phyloP scores from a whole-genome alignment of 2,329 filamentous ascomycete species.

The Cyanodermella asteris region DNA sequence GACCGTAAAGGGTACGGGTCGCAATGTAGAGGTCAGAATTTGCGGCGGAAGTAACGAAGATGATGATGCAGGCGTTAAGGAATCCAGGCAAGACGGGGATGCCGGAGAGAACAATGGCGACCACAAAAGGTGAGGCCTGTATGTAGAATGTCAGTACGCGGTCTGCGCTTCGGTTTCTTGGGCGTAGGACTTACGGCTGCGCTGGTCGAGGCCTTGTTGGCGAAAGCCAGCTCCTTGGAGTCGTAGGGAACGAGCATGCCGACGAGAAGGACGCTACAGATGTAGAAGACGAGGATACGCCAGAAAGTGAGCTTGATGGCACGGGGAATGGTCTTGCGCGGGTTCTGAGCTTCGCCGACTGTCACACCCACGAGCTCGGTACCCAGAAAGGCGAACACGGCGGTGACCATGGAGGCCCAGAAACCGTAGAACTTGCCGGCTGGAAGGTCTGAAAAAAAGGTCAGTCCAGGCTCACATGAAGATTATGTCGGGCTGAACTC shows the following conservation, averaged over 20 bases:
- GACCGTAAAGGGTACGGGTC: conserved; percentile 49
- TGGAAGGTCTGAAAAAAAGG: no score
- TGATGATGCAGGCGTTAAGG: conserved; percentile 45
- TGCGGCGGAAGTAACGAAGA: conserved; percentile 57
- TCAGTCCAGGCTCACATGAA: no score
- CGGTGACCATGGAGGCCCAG: conserved; percentile 53
- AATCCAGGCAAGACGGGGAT: conserved; percentile 38
- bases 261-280: conserved; percentile 48
- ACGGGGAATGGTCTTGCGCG: conserved; percentile 51
- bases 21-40: conserved; percentile 64
- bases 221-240: conserved; percentile 33
- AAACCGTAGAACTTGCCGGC: conserved; percentile 37
- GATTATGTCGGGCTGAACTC: no score
- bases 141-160: no score
- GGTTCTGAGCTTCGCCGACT: conserved; percentile 60
- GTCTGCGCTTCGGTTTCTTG: conserved; percentile 16
- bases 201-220: conserved; percentile 20
- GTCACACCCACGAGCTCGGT: conserved; percentile 60
- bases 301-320: conserved; percentile 66
- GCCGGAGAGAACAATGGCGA: conserved; percentile 42
- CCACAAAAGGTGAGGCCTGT: conserved; percentile 55
- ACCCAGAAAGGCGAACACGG: conserved; percentile 59
- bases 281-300: conserved; percentile 65
- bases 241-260: conserved; percentile 61
- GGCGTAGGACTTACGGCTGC: conserved; percentile 14